Evolutionary conservation across 306 rosid species (phyloP), one percentile per base, ranked within the genome.

Genomic region (Sesbania bispinosa): DNA sequence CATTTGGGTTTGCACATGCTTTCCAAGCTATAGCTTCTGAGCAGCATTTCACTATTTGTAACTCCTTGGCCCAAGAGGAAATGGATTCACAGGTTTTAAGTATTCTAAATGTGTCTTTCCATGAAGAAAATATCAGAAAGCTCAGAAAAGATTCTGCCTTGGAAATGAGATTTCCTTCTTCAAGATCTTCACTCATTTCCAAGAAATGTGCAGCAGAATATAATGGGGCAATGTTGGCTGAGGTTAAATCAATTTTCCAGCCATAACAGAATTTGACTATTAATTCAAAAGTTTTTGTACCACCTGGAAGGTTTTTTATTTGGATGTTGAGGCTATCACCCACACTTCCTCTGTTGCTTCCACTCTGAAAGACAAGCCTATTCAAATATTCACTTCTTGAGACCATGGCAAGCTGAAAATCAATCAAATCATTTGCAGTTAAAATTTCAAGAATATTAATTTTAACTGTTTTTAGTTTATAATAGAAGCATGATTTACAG

Each of bases 191-290:
- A 58, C 69, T 85, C 97, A 90, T 93, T 80, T 89, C 92, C 70
- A 90, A 78, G 83, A 88, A 86, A 77, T 86, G 83, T 20, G 95
- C 82, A 43, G 96, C 95, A 63, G 83, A 87, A 30, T 86, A 81
- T 9, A 93, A 67, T 27, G 90, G 86, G 62, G 83, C 87, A 10
- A 86, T 54, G 66, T 86, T 85, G 73, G 82, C 9, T 47, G 89
- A 68, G 4, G 89, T 81, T 60, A 93, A 70, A 58, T 93, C 92
- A 65, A 85, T 68, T 69, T 87, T 87, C 88, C 88, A 82, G 16
- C 97, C 97, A 39, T 93, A 93, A 32, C 98, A 93, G 74, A 93
- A 90, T 51, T 86, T 88, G 30, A 87, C 86, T 36, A 87, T 76
- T 54, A 73, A 73, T 75, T 84, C 89, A 2, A 93, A 93, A 29